Conservation (phyloP, 352 stramenopile genomes). For the Globisporangium barbulae region DNA sequence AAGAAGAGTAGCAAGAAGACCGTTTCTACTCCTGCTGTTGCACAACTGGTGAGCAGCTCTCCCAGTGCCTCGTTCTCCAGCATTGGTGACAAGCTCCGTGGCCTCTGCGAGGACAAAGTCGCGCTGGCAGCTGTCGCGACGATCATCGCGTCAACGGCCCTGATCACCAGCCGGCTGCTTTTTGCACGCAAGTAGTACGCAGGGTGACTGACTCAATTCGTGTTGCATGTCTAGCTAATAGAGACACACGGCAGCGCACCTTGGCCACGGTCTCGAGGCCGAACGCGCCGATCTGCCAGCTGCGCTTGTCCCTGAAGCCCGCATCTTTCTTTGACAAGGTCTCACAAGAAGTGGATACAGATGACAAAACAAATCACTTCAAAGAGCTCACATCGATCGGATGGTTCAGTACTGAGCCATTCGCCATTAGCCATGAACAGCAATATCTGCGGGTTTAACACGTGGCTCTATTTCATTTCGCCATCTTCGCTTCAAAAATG, state of each 20-base stretch:
- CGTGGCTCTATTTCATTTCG: not conserved
- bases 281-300: constrained; percentile 90
- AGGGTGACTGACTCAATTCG: not conserved
- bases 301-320: constrained; percentile 94
- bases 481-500: not conserved
- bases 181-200: constrained; percentile 30
- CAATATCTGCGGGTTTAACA: not conserved
- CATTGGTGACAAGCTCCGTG: constrained; percentile 23
- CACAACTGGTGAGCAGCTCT: not conserved
- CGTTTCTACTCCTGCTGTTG: not conserved
- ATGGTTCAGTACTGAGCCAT: not conserved
- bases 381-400: constrained; percentile 8
- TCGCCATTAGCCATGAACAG: too few relatives aligned
- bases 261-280: constrained; percentile 92
- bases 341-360: constrained; percentile 6
- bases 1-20: constrained; percentile 22
- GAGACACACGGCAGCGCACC: constrained; percentile 25
- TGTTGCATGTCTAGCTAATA: not conserved
- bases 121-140: constrained; percentile 42
- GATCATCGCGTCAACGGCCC: constrained; percentile 42
- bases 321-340: constrained; percentile 58
- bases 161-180: constrained; percentile 49
- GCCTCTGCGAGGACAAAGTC: constrained; percentile 52
- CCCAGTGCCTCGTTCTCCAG: not conserved
- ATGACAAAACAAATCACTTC: constrained; percentile 30